Percentiles rank a stretch among this genome's conserved stretches.
These are phyloP conservation scores for Dianthus caryophyllus DNA, from an alignment of 148 eudicot genomes.

Conservation along the genomic window DNA sequence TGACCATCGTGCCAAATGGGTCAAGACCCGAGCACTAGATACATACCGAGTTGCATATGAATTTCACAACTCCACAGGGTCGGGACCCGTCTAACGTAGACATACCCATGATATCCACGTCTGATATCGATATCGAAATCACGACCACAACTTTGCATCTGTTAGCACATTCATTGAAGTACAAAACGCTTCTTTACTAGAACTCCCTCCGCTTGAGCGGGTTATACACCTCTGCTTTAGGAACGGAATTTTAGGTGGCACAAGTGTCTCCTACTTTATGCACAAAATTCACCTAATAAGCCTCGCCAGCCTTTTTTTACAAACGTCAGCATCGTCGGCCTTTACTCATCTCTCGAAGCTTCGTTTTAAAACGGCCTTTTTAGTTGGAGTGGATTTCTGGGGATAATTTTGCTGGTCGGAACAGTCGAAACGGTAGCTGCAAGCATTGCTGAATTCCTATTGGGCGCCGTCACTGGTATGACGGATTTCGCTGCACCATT, in stretches of 20 bases:
- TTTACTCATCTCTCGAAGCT: neutral
- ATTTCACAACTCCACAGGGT: too few relatives aligned
- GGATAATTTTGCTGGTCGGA: slow-evolving; percentile 29
- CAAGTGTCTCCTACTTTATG: too few relatives aligned
- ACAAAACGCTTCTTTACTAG: slow-evolving; percentile 2
- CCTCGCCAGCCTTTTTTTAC: too few relatives aligned
- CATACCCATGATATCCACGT: too few relatives aligned
- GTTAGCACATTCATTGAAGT: neutral
- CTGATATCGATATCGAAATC: neutral
- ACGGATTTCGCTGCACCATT: slow-evolving; percentile 39
- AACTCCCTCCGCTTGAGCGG: neutral
- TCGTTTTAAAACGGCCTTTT: slow-evolving; percentile 44
- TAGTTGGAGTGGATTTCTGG: slow-evolving; percentile 30
- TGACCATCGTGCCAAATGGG: too few relatives aligned
- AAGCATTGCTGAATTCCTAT: slow-evolving; percentile 26
- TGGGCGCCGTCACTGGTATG: slow-evolving; percentile 13
- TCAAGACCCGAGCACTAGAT: too few relatives aligned
- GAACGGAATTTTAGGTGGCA: too few relatives aligned
- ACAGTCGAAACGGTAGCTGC: slow-evolving; percentile 26
- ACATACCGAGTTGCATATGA: too few relatives aligned
- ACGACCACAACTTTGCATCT: slow-evolving; percentile 9
- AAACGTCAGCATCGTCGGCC: neutral
- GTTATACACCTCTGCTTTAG: too few relatives aligned
- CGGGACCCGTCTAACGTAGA: too few relatives aligned
- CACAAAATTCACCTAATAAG: too few relatives aligned